Base-by-base conservation (phyloP, 2,329 filamentous ascomycete genomes). In the Scedosporium minutisporum region DNA sequence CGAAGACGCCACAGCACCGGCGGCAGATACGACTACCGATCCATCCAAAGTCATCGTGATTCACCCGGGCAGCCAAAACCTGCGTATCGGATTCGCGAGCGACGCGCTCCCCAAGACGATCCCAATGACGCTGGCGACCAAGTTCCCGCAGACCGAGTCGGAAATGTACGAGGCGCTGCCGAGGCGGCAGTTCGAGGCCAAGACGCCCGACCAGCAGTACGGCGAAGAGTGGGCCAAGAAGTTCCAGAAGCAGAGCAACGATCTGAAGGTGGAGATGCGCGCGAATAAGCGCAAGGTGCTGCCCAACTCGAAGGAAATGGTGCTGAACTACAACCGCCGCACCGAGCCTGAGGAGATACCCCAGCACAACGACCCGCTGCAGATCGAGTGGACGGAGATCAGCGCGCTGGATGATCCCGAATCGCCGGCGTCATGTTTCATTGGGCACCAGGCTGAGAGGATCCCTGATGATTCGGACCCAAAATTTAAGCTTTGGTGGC, bases 261-360 rank as follows among this genome's bases (percentile, higher is more conserved):
- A 97, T 55, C 84, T 99, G 65, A 96, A 96, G 76, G 78, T 88
- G 2, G 89, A 91, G 60, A 96, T 97, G 90, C 87, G 93, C 65
- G 85, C 87, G 67, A 96, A 96, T 76, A 97, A 97, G 80, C 87
- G 91, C 71, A 90, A 96, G 72, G 93, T 97, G 16, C 77, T 97
- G 59, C 95, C 95, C n/a, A 97, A 97, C 72, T 97, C 93, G 0
- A 96, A 96, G 74, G 95, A 99, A 71, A 80, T 97, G 64, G 93
- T 97, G 1, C 86, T 93, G 66, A 97, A 96, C 71, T 97, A 90
- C 81, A 99, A 99, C 74, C 86, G 90, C 61, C 85, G 91, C 58
- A 90, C 87, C 0, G 86, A 89, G 41, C 88, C 91, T 6, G 95
- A 97, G 68, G 84, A 88, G 58, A 97, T 99, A 64, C 88, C 90